A percentile compares a stretch with the other conserved stretches of the same genome.
phyloP scores from a whole-genome alignment of 345 rosid genomes.

The Hypericum perforatum region DNA sequence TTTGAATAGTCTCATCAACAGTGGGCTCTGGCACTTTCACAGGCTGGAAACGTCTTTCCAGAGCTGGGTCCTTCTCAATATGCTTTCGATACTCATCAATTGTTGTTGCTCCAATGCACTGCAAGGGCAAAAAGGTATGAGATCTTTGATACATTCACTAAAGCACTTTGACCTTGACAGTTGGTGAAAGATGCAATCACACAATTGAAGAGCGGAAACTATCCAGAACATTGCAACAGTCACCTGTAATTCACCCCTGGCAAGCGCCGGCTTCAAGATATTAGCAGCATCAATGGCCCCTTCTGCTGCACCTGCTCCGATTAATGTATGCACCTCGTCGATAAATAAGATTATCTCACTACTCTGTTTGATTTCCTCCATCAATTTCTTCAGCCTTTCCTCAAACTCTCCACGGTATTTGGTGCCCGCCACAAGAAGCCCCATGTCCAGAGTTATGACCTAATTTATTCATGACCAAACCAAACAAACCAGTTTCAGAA shows the following conservation, averaged over 20 bases:
- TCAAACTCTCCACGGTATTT: conserved; percentile 98
- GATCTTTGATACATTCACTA: too few relatives aligned
- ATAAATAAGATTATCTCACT: conserved; percentile 94
- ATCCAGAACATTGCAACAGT: not conserved
- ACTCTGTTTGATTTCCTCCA: conserved; percentile 99
- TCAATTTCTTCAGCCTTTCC: conserved; percentile 93
- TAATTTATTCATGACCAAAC: conserved; percentile 9
- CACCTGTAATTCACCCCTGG: conserved; percentile 99
- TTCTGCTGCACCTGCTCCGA: conserved; percentile 99
- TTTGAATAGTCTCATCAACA: conserved; percentile 87
- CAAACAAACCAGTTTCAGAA: too few relatives aligned
- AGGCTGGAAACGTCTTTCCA: conserved; percentile 98
- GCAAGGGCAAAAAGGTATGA: conserved; percentile 10
- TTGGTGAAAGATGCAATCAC: too few relatives aligned
- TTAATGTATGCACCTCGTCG: conserved; percentile 97
- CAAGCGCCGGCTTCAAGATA: conserved; percentile 98
- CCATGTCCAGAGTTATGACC: conserved; percentile 99
- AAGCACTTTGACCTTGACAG: too few relatives aligned
- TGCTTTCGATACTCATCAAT: conserved; percentile 95
- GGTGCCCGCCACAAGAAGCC: conserved; percentile 98
- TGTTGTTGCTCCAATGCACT: conserved; percentile 99
- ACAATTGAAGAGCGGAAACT: not conserved
- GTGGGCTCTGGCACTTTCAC: conserved; percentile 96
- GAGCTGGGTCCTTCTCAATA: conserved; percentile 98
- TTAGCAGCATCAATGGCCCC: conserved; percentile 99